Evolutionary conservation across 2,329 filamentous ascomycete species (phyloP), one percentile per base, ranked within the genome.

Genomic region (Trichocomaceae sp.): DNA sequence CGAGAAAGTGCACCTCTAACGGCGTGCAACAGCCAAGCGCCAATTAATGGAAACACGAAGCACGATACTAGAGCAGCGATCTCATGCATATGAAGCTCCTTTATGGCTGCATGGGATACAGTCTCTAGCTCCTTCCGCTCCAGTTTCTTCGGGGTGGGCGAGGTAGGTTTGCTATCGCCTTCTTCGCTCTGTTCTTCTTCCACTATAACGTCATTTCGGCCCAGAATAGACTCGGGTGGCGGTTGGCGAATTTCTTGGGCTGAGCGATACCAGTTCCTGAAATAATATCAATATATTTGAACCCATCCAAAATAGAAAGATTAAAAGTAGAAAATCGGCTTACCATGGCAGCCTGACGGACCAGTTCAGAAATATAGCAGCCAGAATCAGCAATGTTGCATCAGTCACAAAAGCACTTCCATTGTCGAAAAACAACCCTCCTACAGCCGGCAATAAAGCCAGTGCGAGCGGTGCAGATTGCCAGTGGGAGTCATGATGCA

Each of bases 361-460:
- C 89, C 90, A 96, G 68, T 96, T 91, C 58, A 97, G 76, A 64
- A 96, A 95, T 45, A 96, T 80, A 4, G 86, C 88, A 2, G 88
- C 88, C 58, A 97, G 72, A 2, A 81, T 83, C 31, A 97, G 74
- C 33, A 97, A 77, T 63, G 93, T 86, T 26, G 95, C 73, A 70
- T 97, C 92, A 0, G 90, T 96, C 53, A 91, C 83, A 58, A 96
- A 79, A 0, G 86, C 82, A 62, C 85, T 86, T 12, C 92, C 92
- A 73, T 95, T 88, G 58, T 87, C 82, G 68, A 96, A 95, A 55
- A 96, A 76, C 48, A 95, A 72, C 0, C 91, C 92, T 0, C 84
- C 89, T n/a, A 96, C 67, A 1, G 91, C 90, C 2, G 92, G 92
- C 13, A 97, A 74, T 47, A 96, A 78, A 2, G 90, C 91, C 67